Conservation (phyloP, 1,284 basidiomycete species). For the Ganoderma lingzhi region DNA sequence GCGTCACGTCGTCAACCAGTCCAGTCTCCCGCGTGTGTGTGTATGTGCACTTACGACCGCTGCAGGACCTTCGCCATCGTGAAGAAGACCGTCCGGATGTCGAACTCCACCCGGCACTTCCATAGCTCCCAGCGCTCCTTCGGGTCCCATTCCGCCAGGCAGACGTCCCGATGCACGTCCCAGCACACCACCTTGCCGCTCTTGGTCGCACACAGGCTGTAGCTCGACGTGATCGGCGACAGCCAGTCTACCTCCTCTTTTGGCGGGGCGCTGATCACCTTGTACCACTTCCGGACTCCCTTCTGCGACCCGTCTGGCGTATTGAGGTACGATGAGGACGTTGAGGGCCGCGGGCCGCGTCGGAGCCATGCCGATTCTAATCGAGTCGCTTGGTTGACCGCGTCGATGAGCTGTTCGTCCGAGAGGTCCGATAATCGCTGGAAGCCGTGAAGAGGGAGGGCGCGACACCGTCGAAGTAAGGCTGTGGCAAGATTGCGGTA, state of each 20-base stretch:
- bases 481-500: constrained; percentile 68
- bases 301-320: constrained; percentile 12
- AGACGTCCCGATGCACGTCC: constrained; percentile 67
- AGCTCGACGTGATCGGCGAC: constrained; percentile 76
- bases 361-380: constrained; percentile 71
- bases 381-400: constrained; percentile 66
- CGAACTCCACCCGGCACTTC: constrained; percentile 81
- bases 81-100: constrained; percentile 73
- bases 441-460: constrained; percentile 73
- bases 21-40: neutral
- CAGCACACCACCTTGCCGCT: constrained; percentile 79
- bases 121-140: constrained; percentile 73
- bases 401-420: constrained; percentile 62
- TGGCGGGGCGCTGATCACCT: constrained; percentile 66
- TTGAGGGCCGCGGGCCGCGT: constrained; percentile 60
- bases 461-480: constrained; percentile 68
- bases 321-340: constrained; percentile 32
- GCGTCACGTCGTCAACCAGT: constrained; percentile 8
- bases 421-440: constrained; percentile 69
- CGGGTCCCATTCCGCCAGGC: constrained; percentile 73
- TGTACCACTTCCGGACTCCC: constrained; percentile 57
- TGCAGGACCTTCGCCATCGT: constrained; percentile 72
- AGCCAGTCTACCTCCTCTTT: constrained; percentile 77
- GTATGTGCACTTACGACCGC: constrained; percentile 53
- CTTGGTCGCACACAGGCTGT: constrained; percentile 76